These are phyloP conservation scores for Hypsizygus ulmarius DNA, from an alignment of 1,284 basidiomycete genomes.

Conservation along the genomic window DNA sequence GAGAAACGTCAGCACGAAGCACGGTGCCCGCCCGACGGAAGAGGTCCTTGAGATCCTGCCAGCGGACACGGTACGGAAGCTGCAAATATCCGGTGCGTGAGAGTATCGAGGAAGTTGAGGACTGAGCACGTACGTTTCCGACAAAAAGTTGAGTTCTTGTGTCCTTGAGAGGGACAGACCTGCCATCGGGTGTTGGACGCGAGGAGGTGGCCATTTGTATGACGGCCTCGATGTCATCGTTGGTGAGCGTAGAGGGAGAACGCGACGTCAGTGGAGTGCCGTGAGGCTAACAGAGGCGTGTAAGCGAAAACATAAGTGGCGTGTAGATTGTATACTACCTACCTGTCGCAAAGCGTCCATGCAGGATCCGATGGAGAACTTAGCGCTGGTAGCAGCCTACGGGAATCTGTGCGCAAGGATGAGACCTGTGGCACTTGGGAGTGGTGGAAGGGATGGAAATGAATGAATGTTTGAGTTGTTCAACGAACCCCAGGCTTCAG, in stretches of 20 bases:
- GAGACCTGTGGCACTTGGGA: neutral
- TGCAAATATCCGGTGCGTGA: slow-evolving; percentile 30
- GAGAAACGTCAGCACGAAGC: slow-evolving; percentile 89
- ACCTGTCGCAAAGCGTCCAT: slow-evolving; percentile 27
- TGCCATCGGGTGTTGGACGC: slow-evolving; percentile 43
- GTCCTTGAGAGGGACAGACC: slow-evolving; percentile 55
- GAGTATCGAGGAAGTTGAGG: slow-evolving; percentile 2
- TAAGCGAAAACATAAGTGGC: slow-evolving; percentile 13
- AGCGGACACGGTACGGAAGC: slow-evolving; percentile 90
- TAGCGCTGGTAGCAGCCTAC: neutral
- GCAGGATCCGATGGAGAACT: slow-evolving; percentile 17
- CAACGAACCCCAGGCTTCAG: neutral
- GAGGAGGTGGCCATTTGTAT: slow-evolving; percentile 74
- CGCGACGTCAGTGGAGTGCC: slow-evolving; percentile 15
- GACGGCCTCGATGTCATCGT: slow-evolving; percentile 79
- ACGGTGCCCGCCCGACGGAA: slow-evolving; percentile 95
- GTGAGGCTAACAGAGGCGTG: slow-evolving; percentile 15
- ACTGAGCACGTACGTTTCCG: slow-evolving; percentile 66
- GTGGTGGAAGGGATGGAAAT: too few relatives aligned
- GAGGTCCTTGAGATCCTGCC: slow-evolving; percentile 98
- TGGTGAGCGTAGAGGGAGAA: slow-evolving; percentile 41
- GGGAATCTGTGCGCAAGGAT: neutral
- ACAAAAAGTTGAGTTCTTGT: slow-evolving; percentile 90
- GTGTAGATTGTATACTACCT: slow-evolving; percentile 18
- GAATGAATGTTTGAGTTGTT: neutral